Base-by-base conservation (phyloP, 176 grass and related monocot species). In the Leersia perrieri region DNA sequence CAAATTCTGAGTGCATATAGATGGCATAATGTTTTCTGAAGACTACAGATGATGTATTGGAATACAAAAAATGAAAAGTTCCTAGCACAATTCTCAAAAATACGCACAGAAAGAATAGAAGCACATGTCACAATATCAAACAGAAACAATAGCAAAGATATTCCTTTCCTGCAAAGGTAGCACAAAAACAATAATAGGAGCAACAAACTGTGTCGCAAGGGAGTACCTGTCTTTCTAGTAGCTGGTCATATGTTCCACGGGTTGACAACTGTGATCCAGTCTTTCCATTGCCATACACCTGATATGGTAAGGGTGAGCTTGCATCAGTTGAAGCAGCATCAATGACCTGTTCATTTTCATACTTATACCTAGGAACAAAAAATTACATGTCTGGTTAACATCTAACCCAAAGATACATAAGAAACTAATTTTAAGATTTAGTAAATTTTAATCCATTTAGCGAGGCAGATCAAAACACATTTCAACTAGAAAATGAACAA, bases 211-310 rank as follows among this genome's bases (percentile, higher is more conserved):
- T 39, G 12, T 70, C 38, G 49, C 42, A 81, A 77, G 76, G 44
- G 79, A 38, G 32, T 72, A 99, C 96, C 90, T 99, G 96, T 95
- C 88, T 91, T 90, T 99, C 96, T 88, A 99, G 87, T 84, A 99
- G 88, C 72, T 99, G 96, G 55, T 99, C 89, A 86, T 95, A 93
- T 76, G 90, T 99, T 93, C 92, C 96, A 67, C 88, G 88, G 51
- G 84, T 91, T 64, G 92, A 87, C 20, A 95, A 45, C 22, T 99
- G 90, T 82, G 96, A 91, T 81, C 96, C 92, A 86, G 68, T 75
- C 86, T 93, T 99, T 78, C 90, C 86, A 86, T 95, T 95, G 67
- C 96, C 96, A 99, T 99, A 99, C 65, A 95, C 88, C 80, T 99
- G 90, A 85, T 99, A 99, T 14, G 96, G 96, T 88, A 99, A 92